Evolutionary conservation across 371 early-diverging fungal genomes (phyloP), one percentile per base, ranked within the genome.

Genomic region (Rhizoclosmatium hyalinum): DNA sequence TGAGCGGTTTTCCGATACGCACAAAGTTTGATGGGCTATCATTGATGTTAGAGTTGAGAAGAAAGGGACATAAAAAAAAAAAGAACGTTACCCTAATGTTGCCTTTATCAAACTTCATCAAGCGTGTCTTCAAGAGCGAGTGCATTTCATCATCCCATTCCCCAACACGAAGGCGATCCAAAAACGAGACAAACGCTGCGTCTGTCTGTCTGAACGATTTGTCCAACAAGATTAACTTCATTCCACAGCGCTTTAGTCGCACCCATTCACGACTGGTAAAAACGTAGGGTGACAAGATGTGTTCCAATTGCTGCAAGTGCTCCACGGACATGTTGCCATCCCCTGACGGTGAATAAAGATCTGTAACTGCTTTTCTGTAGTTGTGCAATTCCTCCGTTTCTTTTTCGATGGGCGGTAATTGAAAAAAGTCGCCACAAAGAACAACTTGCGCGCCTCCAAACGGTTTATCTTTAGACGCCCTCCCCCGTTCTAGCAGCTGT

Each of bases 381-480:
- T 32, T 44, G 19, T 14, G 41, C 58, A 76, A 43, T 8, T 17
- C 60, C 4, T 43, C 68, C 10, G 50, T 21, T 5, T 57, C 65
- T 3, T 32, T 43, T 32, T 74, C 70, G n/a, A 90, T 82, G 2
- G 90, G 90, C 5, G 89, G 90, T 3, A 91, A 79, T 62, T 91
- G 90, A 71, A 80, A 87, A 73, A 91, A 91, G 70, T 91, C 91
- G 0, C 91, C 91, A 3, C 77, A 77, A 17, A 88, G 62, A 2
- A 88, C 77, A 19, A 90, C 74, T 75, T 90, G 90, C 41, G 86
- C 80, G 4, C 90, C 90, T 5, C 88, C 89, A 83, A 89, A 91
- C 0, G 90, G 88, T 5, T 50, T 67, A 6, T 8, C 58, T 12
- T 50, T 17, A 50, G 50, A 50, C 17, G 50, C 50, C 32, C 1